Evolutionary conservation across 768 basidiomycete species (phyloP).

Genomic region (Macrolepiota fuliginosa): DNA sequence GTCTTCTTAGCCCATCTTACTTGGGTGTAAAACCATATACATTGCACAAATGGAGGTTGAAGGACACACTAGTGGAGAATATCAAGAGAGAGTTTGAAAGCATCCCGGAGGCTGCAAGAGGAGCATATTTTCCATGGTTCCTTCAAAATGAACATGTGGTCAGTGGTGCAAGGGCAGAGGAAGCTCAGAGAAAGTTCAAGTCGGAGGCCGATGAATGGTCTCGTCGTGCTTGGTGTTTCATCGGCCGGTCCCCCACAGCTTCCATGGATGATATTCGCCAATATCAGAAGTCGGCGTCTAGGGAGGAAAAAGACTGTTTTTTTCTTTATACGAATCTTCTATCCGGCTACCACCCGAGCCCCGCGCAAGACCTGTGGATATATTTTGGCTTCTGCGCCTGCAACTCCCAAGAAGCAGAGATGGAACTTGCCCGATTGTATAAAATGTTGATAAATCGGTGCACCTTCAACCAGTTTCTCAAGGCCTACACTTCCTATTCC

Average conservation of each 20-base stretch:
- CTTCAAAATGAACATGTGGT: neutral
- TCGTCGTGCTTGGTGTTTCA: neutral
- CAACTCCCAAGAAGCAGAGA: conserved; percentile 2
- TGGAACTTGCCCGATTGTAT: conserved; percentile 19
- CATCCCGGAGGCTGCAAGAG: conserved; percentile 23
- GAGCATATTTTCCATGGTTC: conserved; percentile 22
- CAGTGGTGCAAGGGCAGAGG: neutral
- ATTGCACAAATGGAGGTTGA: conserved; percentile 29
- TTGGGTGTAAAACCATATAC: conserved; percentile 21
- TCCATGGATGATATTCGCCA: neutral
- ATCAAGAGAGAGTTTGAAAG: conserved; percentile 27
- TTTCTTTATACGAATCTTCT: neutral
- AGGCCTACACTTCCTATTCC: conserved; percentile 21
- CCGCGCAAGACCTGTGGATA: conserved; percentile 17
- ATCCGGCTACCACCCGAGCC: conserved; percentile 13
- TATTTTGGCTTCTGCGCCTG: conserved; percentile 24
- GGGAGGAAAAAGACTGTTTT: neutral
- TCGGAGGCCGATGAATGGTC: neutral
- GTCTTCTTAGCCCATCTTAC: conserved; percentile 19
- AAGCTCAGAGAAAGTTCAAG: neutral
- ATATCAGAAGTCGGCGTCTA: neutral
- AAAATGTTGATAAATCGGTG: conserved; percentile 22
- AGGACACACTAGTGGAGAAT: conserved; percentile 29
- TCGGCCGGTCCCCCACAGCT: neutral
- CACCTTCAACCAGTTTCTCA: conserved; percentile 33